Conservation (phyloP, 768 basidiomycete species). For the Tylopilus balloui region DNA sequence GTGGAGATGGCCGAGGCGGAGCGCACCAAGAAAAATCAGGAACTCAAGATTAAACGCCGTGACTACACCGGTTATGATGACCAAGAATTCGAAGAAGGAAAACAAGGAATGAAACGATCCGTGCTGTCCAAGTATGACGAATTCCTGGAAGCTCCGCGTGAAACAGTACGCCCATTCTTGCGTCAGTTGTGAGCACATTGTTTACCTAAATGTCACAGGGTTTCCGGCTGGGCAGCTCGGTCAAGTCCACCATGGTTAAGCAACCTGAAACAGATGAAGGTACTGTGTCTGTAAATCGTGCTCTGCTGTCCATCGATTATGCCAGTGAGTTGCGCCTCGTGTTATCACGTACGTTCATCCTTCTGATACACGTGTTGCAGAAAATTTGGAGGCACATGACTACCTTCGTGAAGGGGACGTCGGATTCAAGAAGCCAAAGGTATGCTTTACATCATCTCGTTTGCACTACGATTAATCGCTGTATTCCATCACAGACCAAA, state of each 20-base stretch:
- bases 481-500: conserved; percentile 58
- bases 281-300: conserved; percentile 66
- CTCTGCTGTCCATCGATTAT: conserved; percentile 83
- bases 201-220: conserved; percentile 44
- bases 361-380: conserved; percentile 37
- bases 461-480: background rate
- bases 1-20: conserved; percentile 91
- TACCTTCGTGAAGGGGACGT: conserved; percentile 88
- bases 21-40: conserved; percentile 68
- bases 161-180: conserved; percentile 47
- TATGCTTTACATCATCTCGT: conserved; percentile 23
- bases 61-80: conserved; percentile 97
- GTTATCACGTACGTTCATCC: background rate
- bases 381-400: conserved; percentile 83
- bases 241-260: conserved; percentile 34
- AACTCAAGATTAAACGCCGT: conserved; percentile 81
- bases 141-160: conserved; percentile 68
- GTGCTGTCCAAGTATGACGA: conserved; percentile 94
- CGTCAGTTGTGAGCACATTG: background rate
- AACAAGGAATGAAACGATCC: conserved; percentile 74
- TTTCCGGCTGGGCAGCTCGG: conserved; percentile 77
- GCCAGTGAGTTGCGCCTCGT: conserved; percentile 54
- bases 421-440: conserved; percentile 95
- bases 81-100: conserved; percentile 80
- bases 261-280: conserved; percentile 46